These are phyloP conservation scores for Hypoxylon trugodes DNA, from an alignment of 495 filamentous ascomycete genomes.

Conservation along the genomic window DNA sequence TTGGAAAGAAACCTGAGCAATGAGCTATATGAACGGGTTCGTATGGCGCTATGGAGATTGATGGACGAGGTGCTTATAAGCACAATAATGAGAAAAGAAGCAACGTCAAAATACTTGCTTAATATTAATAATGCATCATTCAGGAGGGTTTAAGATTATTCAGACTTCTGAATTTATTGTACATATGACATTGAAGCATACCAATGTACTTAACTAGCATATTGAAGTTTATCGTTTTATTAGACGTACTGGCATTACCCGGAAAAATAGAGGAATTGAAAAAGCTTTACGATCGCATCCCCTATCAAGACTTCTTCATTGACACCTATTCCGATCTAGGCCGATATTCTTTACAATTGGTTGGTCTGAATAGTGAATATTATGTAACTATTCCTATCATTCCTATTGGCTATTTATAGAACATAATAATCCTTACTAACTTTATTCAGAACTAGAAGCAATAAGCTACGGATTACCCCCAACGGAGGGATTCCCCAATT, in stretches of 20 bases:
- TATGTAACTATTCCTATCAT: background rate
- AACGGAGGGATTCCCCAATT: conserved; percentile 38
- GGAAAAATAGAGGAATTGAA: conserved; percentile 14
- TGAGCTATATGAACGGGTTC: conserved; percentile 19
- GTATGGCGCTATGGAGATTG: background rate
- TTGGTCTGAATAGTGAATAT: no score
- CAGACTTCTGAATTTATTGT: conserved; percentile 22
- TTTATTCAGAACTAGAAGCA: no score
- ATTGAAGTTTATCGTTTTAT: conserved; percentile 11
- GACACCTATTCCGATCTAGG: no score
- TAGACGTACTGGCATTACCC: conserved; percentile 5
- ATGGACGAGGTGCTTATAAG: conserved; percentile 33
- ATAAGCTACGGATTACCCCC: conserved; percentile 35
- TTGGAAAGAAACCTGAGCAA: conserved; percentile 83
- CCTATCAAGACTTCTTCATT: no score
- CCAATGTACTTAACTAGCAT: no score
- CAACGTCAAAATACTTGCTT: conserved; percentile 21
- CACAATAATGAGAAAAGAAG: conserved; percentile 37
- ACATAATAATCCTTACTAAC: no score
- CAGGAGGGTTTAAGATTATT: background rate
- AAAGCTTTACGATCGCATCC: no score
- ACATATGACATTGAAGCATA: conserved; percentile 16
- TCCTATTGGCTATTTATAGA: no score
- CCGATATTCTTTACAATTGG: background rate
- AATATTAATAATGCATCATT: conserved; percentile 26